phyloP scores from a whole-genome alignment of 1,284 basidiomycete genomes.

The Ceratorhiza oryzae-sativae region DNA sequence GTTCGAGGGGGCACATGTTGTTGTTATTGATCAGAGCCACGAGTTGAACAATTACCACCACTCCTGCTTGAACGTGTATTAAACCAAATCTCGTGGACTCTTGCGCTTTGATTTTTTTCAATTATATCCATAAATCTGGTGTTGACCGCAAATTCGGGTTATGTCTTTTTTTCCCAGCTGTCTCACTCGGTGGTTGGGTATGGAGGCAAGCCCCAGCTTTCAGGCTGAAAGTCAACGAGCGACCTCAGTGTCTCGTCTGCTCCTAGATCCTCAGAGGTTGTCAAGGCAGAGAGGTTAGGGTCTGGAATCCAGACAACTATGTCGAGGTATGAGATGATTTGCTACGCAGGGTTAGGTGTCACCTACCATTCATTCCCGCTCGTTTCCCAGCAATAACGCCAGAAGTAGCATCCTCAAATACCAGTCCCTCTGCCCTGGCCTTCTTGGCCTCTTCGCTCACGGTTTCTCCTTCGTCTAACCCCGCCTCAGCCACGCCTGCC shows the following conservation, averaged over 20 bases:
- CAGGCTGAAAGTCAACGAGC: constrained; percentile 71
- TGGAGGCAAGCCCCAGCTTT: constrained; percentile 77
- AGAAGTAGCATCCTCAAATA: constrained; percentile 77
- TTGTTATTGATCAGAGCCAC: not conserved
- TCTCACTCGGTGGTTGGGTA: constrained; percentile 52
- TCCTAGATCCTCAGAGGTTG: constrained; percentile 56
- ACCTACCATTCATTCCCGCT: constrained; percentile 79
- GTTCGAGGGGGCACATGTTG: not conserved
- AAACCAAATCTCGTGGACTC: not conserved
- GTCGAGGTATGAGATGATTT: constrained; percentile 8
- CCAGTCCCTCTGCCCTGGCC: constrained; percentile 67
- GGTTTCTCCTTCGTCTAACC: constrained; percentile 50
- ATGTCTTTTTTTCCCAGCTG: no score
- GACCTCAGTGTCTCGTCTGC: constrained; percentile 55
- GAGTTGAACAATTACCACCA: not conserved
- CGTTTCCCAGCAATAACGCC: constrained; percentile 77
- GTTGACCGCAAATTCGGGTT: not conserved
- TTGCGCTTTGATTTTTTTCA: not conserved
- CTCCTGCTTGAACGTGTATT: not conserved
- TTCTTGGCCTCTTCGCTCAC: constrained; percentile 53
- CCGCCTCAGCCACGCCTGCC: constrained; percentile 64
- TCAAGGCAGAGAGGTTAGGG: constrained; percentile 62
- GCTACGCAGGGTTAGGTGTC: not conserved
- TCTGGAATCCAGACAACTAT: constrained; percentile 82
- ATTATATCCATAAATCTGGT: not conserved